Evolutionary conservation across 345 rosid species (phyloP), one percentile per base, ranked within the genome.

Genomic region (Populus pruinosa): DNA sequence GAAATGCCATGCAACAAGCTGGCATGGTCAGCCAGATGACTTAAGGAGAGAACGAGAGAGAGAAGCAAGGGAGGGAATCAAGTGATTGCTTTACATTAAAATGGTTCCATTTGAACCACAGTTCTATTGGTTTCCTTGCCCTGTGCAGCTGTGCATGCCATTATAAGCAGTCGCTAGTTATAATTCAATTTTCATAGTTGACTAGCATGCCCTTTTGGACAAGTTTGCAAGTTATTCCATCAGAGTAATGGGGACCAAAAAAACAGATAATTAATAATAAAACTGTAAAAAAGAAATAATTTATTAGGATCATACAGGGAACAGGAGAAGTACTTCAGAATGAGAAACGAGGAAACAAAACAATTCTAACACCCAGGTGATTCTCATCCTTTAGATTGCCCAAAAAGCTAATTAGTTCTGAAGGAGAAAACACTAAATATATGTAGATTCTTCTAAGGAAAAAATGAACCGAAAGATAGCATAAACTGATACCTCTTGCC

Each of bases 401-500:
- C 17, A 35, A 49, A 36, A 27, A 33, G 25, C 36, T 36, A 71
- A 72, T 2, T 16, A 27, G 20, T 41, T n/a, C 13, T 61, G 67
- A 38, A 55, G 9, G 33, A 20, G 36, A 11, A 71, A 71, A 71
- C 13, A 44, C 14, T 38, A 29, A 27, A 74, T n/a, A 65, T 8
- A 20, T 23, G 36, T 25, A 6, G 31, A 63, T 16, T 16, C 38
- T 27, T 43, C 3, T 21, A 27, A 18, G 25, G 18, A 59, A 13
- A 36, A 47, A 13, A 9, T 61, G 65, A 61, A 21, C 12, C 29
- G 13, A 61, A 38, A 6, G 13, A 25, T 10, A 55, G 7, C 27
- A 73, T 41, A 55, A 56, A 62, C n/a, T 27, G 8, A 38, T 77
- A 91, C 98, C 99, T 86, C 73, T 81, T 71, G 97, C 92, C 88